Evolutionary conservation across 2,329 filamentous ascomycete genomes (phyloP).

Genomic region (Fusarium gaditjirri): DNA sequence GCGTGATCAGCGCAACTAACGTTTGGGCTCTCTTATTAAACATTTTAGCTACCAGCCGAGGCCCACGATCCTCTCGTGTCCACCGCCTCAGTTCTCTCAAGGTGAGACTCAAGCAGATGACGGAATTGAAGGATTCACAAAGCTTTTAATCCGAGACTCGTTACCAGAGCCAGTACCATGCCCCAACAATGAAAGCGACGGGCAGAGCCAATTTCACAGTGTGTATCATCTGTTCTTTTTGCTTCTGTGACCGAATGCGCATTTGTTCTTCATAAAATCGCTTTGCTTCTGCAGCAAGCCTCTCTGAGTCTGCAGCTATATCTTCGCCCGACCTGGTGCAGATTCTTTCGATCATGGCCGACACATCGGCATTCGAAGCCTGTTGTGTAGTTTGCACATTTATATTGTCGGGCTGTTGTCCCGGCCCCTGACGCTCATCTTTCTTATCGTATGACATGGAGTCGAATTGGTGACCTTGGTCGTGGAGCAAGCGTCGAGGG

Average conservation of each 20-base stretch:
- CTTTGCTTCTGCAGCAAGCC: not conserved
- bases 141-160: no score
- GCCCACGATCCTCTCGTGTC: slow-evolving; percentile 5
- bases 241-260: not conserved
- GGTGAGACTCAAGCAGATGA: rapidly evolving
- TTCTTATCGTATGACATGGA: not conserved
- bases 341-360: not conserved
- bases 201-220: not conserved
- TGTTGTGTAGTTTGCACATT: not conserved
- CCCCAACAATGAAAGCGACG: not conserved
- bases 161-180: not conserved
- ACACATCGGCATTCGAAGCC: not conserved
- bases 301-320: not conserved
- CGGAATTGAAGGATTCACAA: not conserved
- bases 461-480: no score
- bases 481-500: not conserved
- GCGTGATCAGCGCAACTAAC: slow-evolving; percentile 15
- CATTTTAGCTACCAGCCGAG: not conserved
- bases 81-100: no score
- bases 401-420: no score
- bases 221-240: not conserved
- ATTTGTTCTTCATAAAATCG: slow-evolving; percentile 1
- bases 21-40: not conserved
- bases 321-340: not conserved
- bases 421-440: rapidly evolving